Percentiles rank a stretch among this genome's conserved stretches.
These are phyloP conservation scores for Talaromyces sp. DNA, from an alignment of 2,329 filamentous ascomycete genomes.

Conservation along the genomic window DNA sequence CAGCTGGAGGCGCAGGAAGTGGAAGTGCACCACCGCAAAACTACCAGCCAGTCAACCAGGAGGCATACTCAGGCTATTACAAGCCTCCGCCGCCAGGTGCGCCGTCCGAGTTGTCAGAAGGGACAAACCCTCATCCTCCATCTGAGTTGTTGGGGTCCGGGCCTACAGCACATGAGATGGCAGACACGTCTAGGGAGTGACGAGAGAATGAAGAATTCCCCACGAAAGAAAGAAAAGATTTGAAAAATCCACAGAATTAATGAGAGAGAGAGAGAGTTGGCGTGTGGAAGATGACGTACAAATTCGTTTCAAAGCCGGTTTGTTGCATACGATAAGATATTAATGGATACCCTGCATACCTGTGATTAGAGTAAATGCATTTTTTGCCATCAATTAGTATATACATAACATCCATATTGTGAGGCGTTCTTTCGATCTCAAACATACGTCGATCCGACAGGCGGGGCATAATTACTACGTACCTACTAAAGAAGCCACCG, in stretches of 20 bases:
- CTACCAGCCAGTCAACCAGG: slow-evolving; percentile 3
- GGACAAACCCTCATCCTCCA: background rate
- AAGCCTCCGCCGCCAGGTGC: background rate
- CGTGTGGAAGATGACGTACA: background rate
- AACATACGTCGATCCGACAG: too few relatives aligned
- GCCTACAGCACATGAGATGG: slow-evolving; percentile 47
- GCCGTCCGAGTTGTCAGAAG: background rate
- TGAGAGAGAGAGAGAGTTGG: background rate
- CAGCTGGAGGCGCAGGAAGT: background rate
- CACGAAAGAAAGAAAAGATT: slow-evolving; percentile 47
- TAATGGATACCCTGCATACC: background rate
- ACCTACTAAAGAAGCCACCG: too few relatives aligned
- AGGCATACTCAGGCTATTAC: slow-evolving; percentile 1
- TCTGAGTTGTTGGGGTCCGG: slow-evolving; percentile 3
- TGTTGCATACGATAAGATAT: background rate
- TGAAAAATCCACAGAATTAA: slow-evolving; percentile 47
- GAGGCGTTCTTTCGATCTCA: background rate
- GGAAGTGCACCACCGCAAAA: background rate
- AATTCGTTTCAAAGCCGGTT: background rate
- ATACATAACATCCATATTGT: background rate
- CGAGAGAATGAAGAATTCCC: background rate
- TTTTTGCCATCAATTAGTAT: background rate
- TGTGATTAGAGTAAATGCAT: background rate
- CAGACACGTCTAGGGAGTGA: slow-evolving; percentile 56
- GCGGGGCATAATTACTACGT: too few relatives aligned